Evolutionary conservation across 176 grass and related monocot genomes (phyloP), one percentile per base, ranked within the genome.

Genomic region (Paspalum notatum): DNA sequence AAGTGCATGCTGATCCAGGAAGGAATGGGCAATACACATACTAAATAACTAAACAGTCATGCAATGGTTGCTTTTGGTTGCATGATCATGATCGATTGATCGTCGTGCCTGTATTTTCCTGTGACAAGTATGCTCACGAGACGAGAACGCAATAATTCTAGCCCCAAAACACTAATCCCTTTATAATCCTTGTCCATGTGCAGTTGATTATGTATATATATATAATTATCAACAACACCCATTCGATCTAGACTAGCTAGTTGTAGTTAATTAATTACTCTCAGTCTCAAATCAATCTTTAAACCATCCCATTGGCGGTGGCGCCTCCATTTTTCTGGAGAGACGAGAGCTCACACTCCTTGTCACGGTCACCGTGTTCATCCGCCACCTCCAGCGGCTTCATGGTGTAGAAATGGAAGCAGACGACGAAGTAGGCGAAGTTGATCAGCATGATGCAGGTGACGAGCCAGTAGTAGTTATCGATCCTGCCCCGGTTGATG

Each of bases 381-480:
- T 21, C 82, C 1, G 82, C 54, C 43, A 57, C 7, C 54, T 81
- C 94, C 50, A 97, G 48, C 12, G 84, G 83, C 65, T 93, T 97
- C 85, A 88, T 89, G 22, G 89, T 93, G 44, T 97, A 97, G 71
- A 81, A 90, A 26, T 22, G 69, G 74, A 92, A 88, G 68, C 94
- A 97, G 26, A 84, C 0, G 71, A 97, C 56, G 71, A 75, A 91
- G 79, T 89, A 91, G 3, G 50, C 81, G 11, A 97, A 77, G 68
- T 97, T 97, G 58, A 97, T 48, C 25, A 93, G 39, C 86, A 89
- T 86, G 42, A 97, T 47, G 42, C 53, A 83, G 3, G 89, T 87
- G 71, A 97, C 87, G 50, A 97, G 76, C 91, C 94, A 97, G 75
- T 93, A 97, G 76, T 97, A 97, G 50, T 53, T 55, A 47, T 97